These are phyloP conservation scores for Tylopilus plumbeoviolaceoides DNA, from an alignment of 768 basidiomycete genomes.

Conservation along the genomic window DNA sequence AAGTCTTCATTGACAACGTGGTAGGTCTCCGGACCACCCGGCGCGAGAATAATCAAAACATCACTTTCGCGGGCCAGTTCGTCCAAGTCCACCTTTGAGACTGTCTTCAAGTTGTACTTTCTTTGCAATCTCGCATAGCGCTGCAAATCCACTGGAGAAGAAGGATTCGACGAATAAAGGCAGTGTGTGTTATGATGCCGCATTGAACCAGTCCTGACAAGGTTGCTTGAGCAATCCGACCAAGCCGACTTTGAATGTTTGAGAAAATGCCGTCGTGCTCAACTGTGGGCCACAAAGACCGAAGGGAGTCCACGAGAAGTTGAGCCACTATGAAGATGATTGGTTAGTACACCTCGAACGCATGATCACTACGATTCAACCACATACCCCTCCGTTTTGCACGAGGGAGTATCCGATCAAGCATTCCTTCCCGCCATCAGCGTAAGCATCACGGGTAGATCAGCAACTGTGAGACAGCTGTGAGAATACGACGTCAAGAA, in stretches of 20 bases:
- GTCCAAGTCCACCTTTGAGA: constrained; percentile 58
- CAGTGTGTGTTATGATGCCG: constrained; percentile 70
- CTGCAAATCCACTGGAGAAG: constrained; percentile 39
- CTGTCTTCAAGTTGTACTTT: constrained; percentile 32
- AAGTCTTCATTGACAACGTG: constrained; percentile 72
- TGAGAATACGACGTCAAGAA: background rate
- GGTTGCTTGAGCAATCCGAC: constrained; percentile 86
- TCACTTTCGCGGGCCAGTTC: constrained; percentile 77
- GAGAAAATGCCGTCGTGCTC: constrained; percentile 46
- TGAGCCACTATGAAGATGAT: constrained; percentile 62
- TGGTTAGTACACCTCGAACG: background rate
- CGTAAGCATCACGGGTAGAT: constrained; percentile 83
- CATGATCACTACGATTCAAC: background rate
- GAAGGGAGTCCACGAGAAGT: constrained; percentile 77
- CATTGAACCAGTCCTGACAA: constrained; percentile 78
- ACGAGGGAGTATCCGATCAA: constrained; percentile 61
- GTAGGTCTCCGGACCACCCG: constrained; percentile 65
- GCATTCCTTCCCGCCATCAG: constrained; percentile 89
- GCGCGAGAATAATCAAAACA: constrained; percentile 81
- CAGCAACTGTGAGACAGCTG: constrained; percentile 62
- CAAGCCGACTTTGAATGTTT: constrained; percentile 73
- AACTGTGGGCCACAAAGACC: constrained; percentile 80
- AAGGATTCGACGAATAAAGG: constrained; percentile 61
- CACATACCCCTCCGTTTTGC: constrained; percentile 59
- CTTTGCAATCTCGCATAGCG: constrained; percentile 38